Percentiles rank a stretch among this genome's conserved stretches.
Evolutionary conservation across 768 basidiomycete genomes (phyloP).

Genomic region (Lentinula sp.): DNA sequence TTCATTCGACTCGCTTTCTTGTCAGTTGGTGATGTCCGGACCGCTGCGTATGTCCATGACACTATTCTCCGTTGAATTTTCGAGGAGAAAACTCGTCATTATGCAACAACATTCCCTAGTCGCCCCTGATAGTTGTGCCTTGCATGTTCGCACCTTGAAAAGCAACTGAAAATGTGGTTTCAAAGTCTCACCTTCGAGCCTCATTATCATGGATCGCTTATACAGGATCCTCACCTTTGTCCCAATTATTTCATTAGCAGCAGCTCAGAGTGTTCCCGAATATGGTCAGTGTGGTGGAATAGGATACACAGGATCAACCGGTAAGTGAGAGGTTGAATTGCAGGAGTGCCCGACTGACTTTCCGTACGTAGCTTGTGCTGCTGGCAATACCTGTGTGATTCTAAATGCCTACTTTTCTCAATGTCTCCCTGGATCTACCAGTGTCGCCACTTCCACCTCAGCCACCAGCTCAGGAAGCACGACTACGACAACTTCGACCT

Average conservation of each 20-base stretch:
- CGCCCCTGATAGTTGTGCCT: neutral
- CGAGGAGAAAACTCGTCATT: neutral
- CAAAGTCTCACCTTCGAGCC: neutral
- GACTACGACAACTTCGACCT: conserved; percentile 3
- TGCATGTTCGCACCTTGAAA: neutral
- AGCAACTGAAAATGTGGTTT: neutral
- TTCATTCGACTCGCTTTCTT: too few species aligned
- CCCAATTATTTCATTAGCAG: conserved; percentile 8
- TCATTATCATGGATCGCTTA: conserved; percentile 11
- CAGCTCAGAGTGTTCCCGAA: conserved; percentile 13
- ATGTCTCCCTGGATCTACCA: conserved; percentile 17
- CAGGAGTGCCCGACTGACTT: neutral
- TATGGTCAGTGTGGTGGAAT: conserved; percentile 14
- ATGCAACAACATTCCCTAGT: too few species aligned
- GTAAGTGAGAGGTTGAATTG: conserved; percentile 10
- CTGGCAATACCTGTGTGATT: conserved; percentile 22
- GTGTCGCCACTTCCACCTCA: conserved; percentile 2
- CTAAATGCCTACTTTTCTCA: conserved; percentile 27
- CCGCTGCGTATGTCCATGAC: too few species aligned
- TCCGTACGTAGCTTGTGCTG: conserved; percentile 21
- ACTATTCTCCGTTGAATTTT: too few species aligned
- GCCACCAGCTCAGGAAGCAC: conserved; percentile 9
- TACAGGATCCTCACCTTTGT: conserved; percentile 11
- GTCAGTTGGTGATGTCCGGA: too few species aligned
- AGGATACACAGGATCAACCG: conserved; percentile 26